Evolutionary conservation across 169 alveolate genomes (phyloP), one percentile per base, ranked within the genome.

Genomic region (Cryptosporidium andersoni): DNA sequence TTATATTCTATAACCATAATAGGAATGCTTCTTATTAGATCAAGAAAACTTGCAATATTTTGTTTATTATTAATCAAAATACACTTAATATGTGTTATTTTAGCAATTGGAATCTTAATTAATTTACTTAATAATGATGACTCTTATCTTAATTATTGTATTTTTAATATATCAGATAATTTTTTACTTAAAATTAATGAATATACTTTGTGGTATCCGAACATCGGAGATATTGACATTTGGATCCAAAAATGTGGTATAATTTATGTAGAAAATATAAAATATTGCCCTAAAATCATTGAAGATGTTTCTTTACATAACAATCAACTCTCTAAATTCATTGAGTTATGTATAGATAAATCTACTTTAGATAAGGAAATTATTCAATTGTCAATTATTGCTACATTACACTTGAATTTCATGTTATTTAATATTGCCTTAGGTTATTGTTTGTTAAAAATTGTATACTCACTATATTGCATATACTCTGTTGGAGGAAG

Each of bases 401-500:
- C 40, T 39, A 58, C 55, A 42, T 8, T 56, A 14, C 85, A 74
- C 49, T 48, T 25, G 45, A 8, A 58, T 16, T 74, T 74, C n/a
- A 74, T 74, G 64, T 37, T 74, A 42, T 37, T 74, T 39, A 74
- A 55, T 5, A 60, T 55, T 42, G 74, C 85, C 40, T 34, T 74
- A 40, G 85, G 85, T n/a, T 2, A 58, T 14, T 45, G 74, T 39
- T 47, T 74, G 4, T 37, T 74, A 52, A 74, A 68, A 48, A 63
- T 74, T 45, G 47, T 74, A 16, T 74, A 74, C 34, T 74, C 85
- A 12, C 43, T 74, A 25, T 74, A 74, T 37, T 74, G 85, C 47
- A 74, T 74, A 45, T 43, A 58, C 60, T 36, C 85, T 8, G 85
- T 74, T 40, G 85, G 85, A 58, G 85, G 85, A 48, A 74, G 74